Conservation (phyloP, 768 basidiomycete species). For the Trametes meyenii region DNA sequence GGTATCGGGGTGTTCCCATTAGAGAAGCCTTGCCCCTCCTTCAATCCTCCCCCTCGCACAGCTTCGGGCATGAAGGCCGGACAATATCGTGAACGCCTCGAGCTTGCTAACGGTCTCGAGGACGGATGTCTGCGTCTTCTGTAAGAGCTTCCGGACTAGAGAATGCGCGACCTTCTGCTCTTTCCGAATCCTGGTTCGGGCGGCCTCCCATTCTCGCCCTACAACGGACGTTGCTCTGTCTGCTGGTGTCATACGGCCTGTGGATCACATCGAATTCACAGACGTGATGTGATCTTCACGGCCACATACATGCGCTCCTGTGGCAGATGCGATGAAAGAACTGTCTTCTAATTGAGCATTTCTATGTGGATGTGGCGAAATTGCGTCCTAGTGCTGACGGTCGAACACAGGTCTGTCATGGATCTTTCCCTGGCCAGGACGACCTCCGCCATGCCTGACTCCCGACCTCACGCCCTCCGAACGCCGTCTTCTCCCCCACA, state of each 20-base stretch:
- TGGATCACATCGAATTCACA: not conserved
- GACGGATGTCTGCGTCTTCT: too few species aligned
- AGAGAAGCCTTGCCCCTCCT: too few species aligned
- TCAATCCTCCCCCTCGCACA: too few species aligned
- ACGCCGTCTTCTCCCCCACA: constrained; percentile 38
- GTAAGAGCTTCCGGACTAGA: too few species aligned
- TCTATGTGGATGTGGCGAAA: not conserved
- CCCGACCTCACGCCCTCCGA: constrained; percentile 26
- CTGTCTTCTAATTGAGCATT: not conserved
- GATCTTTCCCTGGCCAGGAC: constrained; percentile 56
- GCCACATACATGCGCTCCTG: not conserved
- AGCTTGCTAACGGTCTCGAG: too few species aligned
- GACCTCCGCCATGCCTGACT: constrained; percentile 44
- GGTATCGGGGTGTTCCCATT: too few species aligned
- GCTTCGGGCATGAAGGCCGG: too few species aligned
- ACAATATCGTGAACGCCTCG: too few species aligned
- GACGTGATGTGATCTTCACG: not conserved
- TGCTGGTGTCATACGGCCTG: not conserved
- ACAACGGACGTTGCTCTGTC: not conserved
- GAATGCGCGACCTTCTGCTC: not conserved
- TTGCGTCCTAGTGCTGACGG: not conserved
- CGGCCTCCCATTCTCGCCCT: not conserved
- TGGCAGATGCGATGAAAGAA: too few species aligned
- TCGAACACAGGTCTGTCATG: constrained; percentile 56
- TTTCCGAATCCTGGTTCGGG: not conserved